phyloP scores from a whole-genome alignment of 139 green algal species.

The Volvox africanus region DNA sequence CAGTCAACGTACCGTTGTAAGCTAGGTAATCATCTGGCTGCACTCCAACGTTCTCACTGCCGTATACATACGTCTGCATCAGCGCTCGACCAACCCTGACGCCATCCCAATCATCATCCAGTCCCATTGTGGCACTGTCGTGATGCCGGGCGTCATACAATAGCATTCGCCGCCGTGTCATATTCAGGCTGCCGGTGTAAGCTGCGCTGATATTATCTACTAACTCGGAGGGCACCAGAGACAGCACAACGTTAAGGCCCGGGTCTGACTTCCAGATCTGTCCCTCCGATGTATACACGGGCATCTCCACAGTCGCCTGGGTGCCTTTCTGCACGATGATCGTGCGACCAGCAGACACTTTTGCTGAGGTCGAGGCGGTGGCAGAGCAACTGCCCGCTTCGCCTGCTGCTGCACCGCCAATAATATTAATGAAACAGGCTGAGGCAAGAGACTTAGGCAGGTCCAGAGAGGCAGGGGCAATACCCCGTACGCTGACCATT shows the following conservation, averaged over 20 bases:
- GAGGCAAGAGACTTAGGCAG: background rate
- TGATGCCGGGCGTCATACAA: background rate
- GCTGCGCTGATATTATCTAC: background rate
- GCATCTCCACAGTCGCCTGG: constrained; percentile 3
- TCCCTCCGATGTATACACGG: background rate
- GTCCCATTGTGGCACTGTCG: background rate
- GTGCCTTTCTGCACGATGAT: background rate
- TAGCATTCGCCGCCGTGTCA: constrained; percentile 1
- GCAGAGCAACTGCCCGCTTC: background rate
- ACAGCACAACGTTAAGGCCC: constrained; percentile 38
- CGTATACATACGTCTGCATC: background rate
- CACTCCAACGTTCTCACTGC: background rate
- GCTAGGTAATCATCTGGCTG: constrained; percentile 32
- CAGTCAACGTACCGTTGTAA: constrained; percentile 14
- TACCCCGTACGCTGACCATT: background rate
- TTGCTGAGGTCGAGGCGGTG: background rate
- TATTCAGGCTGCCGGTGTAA: constrained; percentile 13
- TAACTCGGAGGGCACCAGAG: constrained; percentile 32
- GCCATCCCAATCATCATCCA: too few relatives aligned
- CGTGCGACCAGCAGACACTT: background rate
- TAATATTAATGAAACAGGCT: background rate
- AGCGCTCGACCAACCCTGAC: background rate
- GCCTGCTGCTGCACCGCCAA: background rate
- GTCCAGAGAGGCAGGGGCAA: constrained; percentile 1
- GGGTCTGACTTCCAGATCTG: constrained; percentile 20